Conservation (phyloP, 352 stramenopile species). For the Phytopythium delawarense region DNA sequence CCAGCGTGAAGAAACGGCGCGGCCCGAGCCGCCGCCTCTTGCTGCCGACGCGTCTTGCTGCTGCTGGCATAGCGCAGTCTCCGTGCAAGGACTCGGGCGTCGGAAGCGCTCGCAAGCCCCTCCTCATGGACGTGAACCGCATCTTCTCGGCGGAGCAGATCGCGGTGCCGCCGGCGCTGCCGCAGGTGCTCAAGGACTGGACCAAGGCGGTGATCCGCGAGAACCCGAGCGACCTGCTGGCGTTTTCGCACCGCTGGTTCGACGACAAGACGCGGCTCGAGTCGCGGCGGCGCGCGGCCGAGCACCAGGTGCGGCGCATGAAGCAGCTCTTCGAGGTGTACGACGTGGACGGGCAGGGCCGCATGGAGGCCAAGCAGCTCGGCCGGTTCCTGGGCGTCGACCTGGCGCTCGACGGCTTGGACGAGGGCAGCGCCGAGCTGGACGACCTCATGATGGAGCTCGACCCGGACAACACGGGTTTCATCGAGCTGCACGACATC, state of each 20-base stretch:
- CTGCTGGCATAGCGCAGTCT: not conserved
- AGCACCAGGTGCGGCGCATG: constrained; percentile 64
- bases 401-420: constrained; percentile 45
- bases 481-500: constrained; percentile 78
- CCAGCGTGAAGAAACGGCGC: not conserved
- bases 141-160: constrained; percentile 93
- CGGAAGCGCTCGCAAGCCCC: not conserved
- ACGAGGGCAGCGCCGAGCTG: constrained; percentile 40
- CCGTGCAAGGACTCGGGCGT: not conserved
- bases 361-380: constrained; percentile 76
- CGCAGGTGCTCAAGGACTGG: constrained; percentile 87
- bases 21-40: not conserved
- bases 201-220: constrained; percentile 87
- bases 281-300: constrained; percentile 57
- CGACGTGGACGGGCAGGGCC: constrained; percentile 74
- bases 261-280: constrained; percentile 63
- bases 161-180: constrained; percentile 81
- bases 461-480: constrained; percentile 71
- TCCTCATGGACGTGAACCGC: constrained; percentile 86
- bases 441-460: constrained; percentile 69
- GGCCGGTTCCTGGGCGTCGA: constrained; percentile 63
- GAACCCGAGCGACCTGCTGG: constrained; percentile 66
- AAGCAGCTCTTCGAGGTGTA: constrained; percentile 74
- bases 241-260: constrained; percentile 87
- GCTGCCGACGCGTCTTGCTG: not conserved